phyloP scores from a whole-genome alignment of 2,329 filamentous ascomycete species.

The Chaetoscypha palmicola region DNA sequence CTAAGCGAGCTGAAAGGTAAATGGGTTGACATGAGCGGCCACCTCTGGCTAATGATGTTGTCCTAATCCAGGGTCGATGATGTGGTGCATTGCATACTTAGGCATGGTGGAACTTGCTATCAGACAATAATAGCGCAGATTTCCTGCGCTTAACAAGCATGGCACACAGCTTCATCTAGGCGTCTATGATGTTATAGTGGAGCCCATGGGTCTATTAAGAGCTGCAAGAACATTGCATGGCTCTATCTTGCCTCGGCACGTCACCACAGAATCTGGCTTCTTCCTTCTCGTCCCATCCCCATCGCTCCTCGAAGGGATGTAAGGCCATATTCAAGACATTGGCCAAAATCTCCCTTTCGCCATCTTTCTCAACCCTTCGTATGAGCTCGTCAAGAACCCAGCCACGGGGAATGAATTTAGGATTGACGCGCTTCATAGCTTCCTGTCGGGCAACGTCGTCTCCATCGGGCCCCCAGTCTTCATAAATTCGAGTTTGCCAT shows the following conservation, averaged over 20 bases:
- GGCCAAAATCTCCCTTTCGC: conserved; percentile 71
- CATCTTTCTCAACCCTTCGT: conserved; percentile 74
- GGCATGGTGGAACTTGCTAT: too few species aligned
- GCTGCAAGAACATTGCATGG: conserved; percentile 93
- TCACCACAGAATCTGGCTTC: conserved; percentile 81
- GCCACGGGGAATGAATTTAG: conserved; percentile 82
- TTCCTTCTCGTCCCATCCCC: conserved; percentile 64
- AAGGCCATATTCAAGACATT: conserved; percentile 76
- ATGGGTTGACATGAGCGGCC: too few species aligned
- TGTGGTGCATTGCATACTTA: too few species aligned
- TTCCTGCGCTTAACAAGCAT: too few species aligned
- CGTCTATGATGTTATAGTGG: too few species aligned
- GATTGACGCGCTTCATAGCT: conserved; percentile 82
- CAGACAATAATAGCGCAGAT: too few species aligned
- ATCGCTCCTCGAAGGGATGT: conserved; percentile 75
- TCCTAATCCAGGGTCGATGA: too few species aligned
- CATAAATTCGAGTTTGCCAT: conserved; percentile 64
- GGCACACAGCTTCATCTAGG: too few species aligned
- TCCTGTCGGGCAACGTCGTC: conserved; percentile 55
- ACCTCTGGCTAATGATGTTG: too few species aligned
- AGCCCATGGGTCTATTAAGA: too few species aligned
- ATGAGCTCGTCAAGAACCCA: conserved; percentile 96
- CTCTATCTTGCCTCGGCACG: conserved; percentile 68
- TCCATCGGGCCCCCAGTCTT: conserved; percentile 63
- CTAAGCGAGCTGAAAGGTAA: too few species aligned